phyloP scores from a whole-genome alignment of 1,284 basidiomycete genomes.

The Fomitopsis pinicola region DNA sequence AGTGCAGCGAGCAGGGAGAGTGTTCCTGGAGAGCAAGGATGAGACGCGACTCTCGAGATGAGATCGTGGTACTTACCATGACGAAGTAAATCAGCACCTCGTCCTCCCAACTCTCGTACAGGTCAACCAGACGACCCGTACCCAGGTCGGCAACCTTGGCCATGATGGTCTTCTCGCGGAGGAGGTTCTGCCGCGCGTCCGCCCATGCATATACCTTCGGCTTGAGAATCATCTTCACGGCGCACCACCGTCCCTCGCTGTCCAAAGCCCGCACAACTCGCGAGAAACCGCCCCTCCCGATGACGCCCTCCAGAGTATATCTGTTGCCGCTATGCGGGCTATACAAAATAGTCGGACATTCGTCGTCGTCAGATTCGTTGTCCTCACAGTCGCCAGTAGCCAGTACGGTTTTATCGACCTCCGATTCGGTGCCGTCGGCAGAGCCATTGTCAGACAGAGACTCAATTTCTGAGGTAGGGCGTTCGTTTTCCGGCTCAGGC shows the following conservation, averaged over 20 bases:
- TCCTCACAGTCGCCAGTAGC: not conserved
- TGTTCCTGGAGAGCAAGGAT: not conserved
- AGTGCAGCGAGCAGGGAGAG: too few species aligned
- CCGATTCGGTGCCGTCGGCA: too few species aligned
- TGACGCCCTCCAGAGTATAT: not conserved
- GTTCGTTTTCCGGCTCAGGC: too few species aligned
- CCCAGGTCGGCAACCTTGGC: not conserved
- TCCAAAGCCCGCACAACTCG: not conserved
- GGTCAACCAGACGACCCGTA: not conserved
- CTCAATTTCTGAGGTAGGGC: too few species aligned
- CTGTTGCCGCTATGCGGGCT: not conserved
- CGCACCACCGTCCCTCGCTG: not conserved
- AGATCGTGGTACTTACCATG: not conserved
- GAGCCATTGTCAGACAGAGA: too few species aligned
- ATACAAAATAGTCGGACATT: not conserved
- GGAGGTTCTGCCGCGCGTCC: not conserved
- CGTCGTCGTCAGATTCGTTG: not conserved
- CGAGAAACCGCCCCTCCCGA: not conserved
- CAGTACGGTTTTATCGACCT: too few species aligned
- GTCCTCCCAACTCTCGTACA: not conserved
- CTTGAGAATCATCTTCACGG: not conserved
- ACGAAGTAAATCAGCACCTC: not conserved
- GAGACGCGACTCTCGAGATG: not conserved
- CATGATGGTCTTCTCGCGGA: not conserved
- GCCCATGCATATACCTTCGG: not conserved